phyloP scores from a whole-genome alignment of 2,329 filamentous ascomycete species.

The Coniella lustricola region DNA sequence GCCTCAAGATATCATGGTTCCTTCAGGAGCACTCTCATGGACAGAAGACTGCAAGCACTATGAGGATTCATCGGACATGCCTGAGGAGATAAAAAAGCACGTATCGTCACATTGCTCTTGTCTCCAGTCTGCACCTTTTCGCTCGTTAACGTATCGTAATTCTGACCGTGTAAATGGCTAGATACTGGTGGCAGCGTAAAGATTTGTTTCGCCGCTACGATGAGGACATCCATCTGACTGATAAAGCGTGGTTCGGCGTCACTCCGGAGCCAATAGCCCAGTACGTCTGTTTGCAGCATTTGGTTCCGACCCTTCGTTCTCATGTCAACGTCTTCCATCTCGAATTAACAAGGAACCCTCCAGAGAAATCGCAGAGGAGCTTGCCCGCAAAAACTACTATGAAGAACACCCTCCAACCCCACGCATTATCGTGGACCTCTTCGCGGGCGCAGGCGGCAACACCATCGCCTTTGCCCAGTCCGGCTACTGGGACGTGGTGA shows the following conservation, averaged over 20 bases:
- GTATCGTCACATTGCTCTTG: conserved; percentile 15
- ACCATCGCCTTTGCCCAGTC: conserved; percentile 87
- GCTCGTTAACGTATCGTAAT: not conserved
- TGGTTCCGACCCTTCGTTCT: too few relatives aligned
- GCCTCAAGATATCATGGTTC: conserved; percentile 28
- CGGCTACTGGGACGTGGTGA: conserved; percentile 71
- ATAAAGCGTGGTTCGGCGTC: conserved; percentile 94
- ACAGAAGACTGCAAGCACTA: conserved; percentile 72
- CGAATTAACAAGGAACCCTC: not conserved
- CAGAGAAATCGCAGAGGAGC: conserved; percentile 69
- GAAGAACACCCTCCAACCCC: conserved; percentile 2
- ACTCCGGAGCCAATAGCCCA: conserved; percentile 87
- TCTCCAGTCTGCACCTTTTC: not conserved
- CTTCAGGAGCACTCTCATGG: conserved; percentile 40
- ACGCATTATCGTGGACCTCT: conserved; percentile 68
- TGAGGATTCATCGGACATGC: conserved; percentile 60
- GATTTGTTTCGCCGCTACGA: conserved; percentile 84
- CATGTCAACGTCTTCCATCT: not conserved
- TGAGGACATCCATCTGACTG: conserved; percentile 81
- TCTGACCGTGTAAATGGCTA: conserved; percentile 27
- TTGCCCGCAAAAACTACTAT: conserved; percentile 50
- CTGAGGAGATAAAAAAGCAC: conserved; percentile 79
- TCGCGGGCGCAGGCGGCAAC: conserved; percentile 89
- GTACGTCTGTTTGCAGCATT: conserved; percentile 45
- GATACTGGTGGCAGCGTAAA: conserved; percentile 87